Conservation (phyloP, 2,329 filamentous ascomycete genomes). For the Falciphora oryzae region DNA sequence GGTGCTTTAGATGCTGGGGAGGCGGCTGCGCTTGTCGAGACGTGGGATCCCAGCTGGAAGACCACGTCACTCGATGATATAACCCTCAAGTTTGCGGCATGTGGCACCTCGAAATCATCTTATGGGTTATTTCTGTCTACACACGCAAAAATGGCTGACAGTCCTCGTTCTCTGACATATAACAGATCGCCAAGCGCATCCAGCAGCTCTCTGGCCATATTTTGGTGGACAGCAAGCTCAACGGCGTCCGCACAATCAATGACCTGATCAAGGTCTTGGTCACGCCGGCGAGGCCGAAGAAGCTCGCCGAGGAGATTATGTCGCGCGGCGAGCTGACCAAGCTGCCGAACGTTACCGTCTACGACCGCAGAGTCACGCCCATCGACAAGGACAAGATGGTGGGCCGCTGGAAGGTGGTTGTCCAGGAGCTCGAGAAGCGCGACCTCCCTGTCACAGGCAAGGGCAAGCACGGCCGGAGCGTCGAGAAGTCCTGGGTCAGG, state of each 20-base stretch:
- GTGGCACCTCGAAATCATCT: conserved; percentile 25
- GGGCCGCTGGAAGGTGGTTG: conserved; percentile 33
- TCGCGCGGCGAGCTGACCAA: conserved; percentile 37
- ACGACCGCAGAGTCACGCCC: conserved; percentile 57
- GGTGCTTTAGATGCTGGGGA: conserved; percentile 28
- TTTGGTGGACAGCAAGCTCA: conserved; percentile 65
- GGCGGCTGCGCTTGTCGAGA: conserved; percentile 35
- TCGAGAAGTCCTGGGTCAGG: conserved; percentile 13
- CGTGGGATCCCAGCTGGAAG: conserved; percentile 54
- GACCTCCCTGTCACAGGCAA: conserved; percentile 23
- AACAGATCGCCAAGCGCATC: conserved; percentile 72
- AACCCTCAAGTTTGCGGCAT: conserved; percentile 67
- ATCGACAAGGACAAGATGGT: conserved; percentile 62
- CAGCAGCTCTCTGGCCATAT: conserved; percentile 74
- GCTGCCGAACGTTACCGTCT: conserved; percentile 67
- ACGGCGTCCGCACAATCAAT: conserved; percentile 46
- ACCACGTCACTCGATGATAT: conserved; percentile 49
- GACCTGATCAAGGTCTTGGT: conserved; percentile 49
- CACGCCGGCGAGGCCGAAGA: conserved; percentile 49
- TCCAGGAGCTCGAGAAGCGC: conserved; percentile 25
- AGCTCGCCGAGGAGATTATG: conserved; percentile 57
- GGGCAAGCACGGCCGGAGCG: conserved; percentile 16
- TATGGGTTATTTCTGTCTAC: background rate
- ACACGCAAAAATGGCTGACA: background rate
- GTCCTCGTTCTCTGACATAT: conserved; percentile 8